A percentile compares a stretch with the other conserved stretches of the same genome.
These are phyloP conservation scores for Raphanus sativus DNA, from an alignment of 345 rosid genomes.

Conservation along the genomic window DNA sequence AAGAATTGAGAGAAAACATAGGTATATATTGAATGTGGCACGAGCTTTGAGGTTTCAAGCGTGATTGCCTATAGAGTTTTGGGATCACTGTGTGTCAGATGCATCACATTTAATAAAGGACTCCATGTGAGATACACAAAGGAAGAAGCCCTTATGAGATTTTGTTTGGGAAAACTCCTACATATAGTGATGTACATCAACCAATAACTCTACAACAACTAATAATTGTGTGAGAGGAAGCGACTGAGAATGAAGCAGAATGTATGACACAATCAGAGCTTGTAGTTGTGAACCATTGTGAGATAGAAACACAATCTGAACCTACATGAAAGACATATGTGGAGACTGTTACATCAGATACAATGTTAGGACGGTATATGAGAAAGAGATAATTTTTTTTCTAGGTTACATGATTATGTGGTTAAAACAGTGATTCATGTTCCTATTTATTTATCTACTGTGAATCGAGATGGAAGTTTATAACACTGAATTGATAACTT, in stretches of 20 bases:
- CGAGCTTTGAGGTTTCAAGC: too few species aligned
- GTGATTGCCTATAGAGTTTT: too few species aligned
- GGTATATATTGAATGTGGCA: too few species aligned
- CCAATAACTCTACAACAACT: neutral
- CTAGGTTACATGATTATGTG: neutral
- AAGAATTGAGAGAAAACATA: too few species aligned
- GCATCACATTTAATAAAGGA: too few species aligned
- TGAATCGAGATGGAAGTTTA: neutral
- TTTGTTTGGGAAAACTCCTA: too few species aligned
- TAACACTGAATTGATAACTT: neutral
- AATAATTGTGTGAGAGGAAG: neutral
- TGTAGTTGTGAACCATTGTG: neutral
- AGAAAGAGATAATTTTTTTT: neutral
- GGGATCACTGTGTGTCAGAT: too few species aligned
- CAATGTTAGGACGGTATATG: neutral
- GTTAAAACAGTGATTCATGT: neutral
- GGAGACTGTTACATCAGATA: neutral
- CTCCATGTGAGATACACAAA: too few species aligned
- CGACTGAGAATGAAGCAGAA: neutral
- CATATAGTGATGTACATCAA: neutral
- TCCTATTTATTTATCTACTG: neutral
- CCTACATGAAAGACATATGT: neutral
- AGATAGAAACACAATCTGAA: neutral
- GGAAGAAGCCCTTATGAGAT: too few species aligned
- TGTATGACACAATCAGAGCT: neutral